Evolutionary conservation across 2,329 filamentous ascomycete genomes (phyloP).

Genomic region (Alternaria panax): DNA sequence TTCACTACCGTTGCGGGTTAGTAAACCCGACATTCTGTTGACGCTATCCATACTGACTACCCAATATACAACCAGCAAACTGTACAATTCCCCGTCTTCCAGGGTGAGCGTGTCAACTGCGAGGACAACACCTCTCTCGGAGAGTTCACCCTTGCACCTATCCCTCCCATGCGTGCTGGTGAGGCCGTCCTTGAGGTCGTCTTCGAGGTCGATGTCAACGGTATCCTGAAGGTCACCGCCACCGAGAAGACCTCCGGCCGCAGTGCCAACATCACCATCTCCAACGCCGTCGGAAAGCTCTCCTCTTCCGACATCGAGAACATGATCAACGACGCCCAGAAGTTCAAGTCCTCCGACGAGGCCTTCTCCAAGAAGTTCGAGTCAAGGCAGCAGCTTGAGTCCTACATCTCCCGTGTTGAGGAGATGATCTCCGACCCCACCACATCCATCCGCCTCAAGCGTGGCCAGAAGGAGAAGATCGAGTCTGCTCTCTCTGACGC

Average conservation of each 20-base stretch:
- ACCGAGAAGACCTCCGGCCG: constrained; percentile 99
- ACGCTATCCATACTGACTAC: constrained; percentile 4
- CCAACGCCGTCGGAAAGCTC: constrained; percentile 99
- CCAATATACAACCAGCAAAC: constrained; percentile 52
- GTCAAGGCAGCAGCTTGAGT: constrained; percentile 98
- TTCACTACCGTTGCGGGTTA: constrained; percentile 81
- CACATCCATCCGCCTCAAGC: constrained; percentile 97
- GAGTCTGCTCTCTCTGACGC: constrained; percentile 96
- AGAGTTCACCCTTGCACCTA: constrained; percentile 94
- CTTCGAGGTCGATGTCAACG: constrained; percentile 99
- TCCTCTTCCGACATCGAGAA: constrained; percentile 93
- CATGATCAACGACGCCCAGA: constrained; percentile 97
- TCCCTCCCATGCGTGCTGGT: constrained; percentile 83
- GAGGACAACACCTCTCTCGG: constrained; percentile 97
- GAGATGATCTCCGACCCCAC: constrained; percentile 98
- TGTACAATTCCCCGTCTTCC: constrained; percentile 90
- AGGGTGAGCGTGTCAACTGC: constrained; percentile 98
- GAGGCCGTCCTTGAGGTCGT: constrained; percentile 97
- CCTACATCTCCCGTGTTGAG: constrained; percentile 97
- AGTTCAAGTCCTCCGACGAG: constrained; percentile 98
- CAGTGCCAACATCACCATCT: constrained; percentile 99
- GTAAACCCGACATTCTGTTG: background rate
- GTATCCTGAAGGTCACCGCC: constrained; percentile 98
- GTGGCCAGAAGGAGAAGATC: constrained; percentile 99
- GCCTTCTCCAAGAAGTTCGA: constrained; percentile 99